phyloP scores from a whole-genome alignment of 495 filamentous ascomycete species.

The Podospora didyma region DNA sequence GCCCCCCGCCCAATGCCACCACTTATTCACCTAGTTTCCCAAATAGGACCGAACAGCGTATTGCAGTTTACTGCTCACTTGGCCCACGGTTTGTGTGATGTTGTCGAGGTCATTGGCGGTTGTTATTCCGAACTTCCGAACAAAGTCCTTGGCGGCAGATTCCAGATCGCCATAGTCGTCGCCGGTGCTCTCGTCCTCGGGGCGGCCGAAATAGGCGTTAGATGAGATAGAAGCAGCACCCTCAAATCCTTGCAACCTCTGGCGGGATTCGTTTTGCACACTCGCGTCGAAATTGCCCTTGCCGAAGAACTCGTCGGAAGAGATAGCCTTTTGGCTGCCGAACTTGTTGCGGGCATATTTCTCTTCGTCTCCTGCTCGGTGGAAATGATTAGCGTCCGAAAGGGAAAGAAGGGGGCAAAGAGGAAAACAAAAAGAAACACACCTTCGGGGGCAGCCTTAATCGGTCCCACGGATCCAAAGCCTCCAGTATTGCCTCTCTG shows the following conservation, averaged over 20 bases:
- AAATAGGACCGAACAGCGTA: slow-evolving; percentile 86
- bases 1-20: background rate
- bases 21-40: slow-evolving; percentile 35
- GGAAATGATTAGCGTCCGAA: no score
- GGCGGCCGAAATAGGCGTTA: slow-evolving; percentile 93
- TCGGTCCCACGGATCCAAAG: slow-evolving; percentile 80
- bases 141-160: slow-evolving; percentile 87
- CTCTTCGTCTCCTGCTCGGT: slow-evolving; percentile 58
- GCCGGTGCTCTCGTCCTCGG: slow-evolving; percentile 60
- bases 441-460: slow-evolving; percentile 68
- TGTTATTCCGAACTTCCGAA: slow-evolving; percentile 89
- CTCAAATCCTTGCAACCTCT: slow-evolving; percentile 84
- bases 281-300: slow-evolving; percentile 78
- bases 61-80: slow-evolving; percentile 79
- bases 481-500: slow-evolving; percentile 58
- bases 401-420: background rate
- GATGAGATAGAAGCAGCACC: slow-evolving; percentile 88
- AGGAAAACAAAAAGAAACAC: slow-evolving; percentile 19
- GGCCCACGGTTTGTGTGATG: slow-evolving; percentile 71
- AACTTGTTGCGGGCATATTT: slow-evolving; percentile 74
- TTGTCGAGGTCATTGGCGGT: slow-evolving; percentile 94
- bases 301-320: slow-evolving; percentile 96
- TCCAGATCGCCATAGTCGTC: slow-evolving; percentile 87
- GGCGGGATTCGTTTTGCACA: slow-evolving; percentile 79
- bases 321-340: slow-evolving; percentile 90